Evolutionary conservation across 805 yeast species (phyloP).

Genomic region (Myxozyma lipomycoides): DNA sequence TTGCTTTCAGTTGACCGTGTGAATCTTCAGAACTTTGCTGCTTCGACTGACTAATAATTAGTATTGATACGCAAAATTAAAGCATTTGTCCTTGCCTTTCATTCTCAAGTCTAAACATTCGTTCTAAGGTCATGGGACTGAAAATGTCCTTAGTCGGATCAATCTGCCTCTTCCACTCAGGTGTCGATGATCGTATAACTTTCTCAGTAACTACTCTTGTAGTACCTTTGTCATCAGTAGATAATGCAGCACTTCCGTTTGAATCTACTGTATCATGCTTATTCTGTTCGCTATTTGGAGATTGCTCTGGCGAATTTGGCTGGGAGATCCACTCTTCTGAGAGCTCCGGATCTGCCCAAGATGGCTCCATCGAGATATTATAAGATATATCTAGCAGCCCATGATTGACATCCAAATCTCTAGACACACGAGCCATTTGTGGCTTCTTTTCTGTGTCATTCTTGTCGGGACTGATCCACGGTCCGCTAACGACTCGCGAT

Average conservation of each 20-base stretch:
- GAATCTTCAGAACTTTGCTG: slow-evolving; percentile 6
- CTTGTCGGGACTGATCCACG: background rate
- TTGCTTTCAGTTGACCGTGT: slow-evolving; percentile 3
- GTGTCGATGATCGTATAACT: slow-evolving; percentile 3
- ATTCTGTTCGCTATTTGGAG: background rate
- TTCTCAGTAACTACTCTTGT: slow-evolving; percentile 15
- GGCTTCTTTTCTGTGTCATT: background rate
- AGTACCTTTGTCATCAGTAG: slow-evolving; percentile 13
- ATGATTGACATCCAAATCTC: background rate
- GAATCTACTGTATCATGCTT: slow-evolving; percentile 4
- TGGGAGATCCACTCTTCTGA: slow-evolving; percentile 27
- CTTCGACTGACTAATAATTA: background rate
- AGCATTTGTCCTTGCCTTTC: too few relatives aligned
- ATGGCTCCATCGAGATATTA: slow-evolving; percentile 5
- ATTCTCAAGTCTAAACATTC: slow-evolving; percentile 15
- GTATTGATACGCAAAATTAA: too few relatives aligned
- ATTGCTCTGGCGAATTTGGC: slow-evolving; percentile 18
- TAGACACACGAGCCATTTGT: background rate
- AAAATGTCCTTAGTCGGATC: slow-evolving; percentile 17
- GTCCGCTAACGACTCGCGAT: background rate
- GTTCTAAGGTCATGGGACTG: slow-evolving; percentile 26
- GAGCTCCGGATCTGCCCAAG: slow-evolving; percentile 25
- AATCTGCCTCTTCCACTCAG: slow-evolving; percentile 20
- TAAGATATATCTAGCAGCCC: background rate
- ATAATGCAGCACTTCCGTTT: slow-evolving; percentile 2